These are phyloP conservation scores for Lenwebbia sp. DNA, from an alignment of 345 rosid genomes.

Conservation along the genomic window DNA sequence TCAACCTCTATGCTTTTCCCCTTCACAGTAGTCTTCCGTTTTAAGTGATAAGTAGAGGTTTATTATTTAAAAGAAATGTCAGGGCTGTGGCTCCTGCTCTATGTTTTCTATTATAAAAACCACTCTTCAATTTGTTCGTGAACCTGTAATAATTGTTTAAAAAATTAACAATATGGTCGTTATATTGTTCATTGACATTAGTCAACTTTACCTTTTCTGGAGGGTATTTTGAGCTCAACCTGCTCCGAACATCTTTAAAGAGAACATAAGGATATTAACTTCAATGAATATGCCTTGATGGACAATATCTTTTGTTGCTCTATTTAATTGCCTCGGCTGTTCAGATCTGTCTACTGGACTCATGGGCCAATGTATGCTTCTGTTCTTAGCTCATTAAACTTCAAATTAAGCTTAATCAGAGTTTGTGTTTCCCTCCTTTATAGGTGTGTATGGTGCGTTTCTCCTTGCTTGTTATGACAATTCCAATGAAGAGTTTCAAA, in stretches of 20 bases:
- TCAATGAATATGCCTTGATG: not conserved
- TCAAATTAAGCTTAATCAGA: not conserved
- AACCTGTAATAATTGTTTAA: not conserved
- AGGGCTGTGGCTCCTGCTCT: not conserved
- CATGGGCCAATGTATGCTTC: not conserved
- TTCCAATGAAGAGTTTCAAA: conserved; percentile 76
- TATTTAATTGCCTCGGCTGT: not conserved
- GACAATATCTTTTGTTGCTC: not conserved
- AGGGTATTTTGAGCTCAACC: not conserved
- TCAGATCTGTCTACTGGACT: not conserved
- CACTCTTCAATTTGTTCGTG: not conserved
- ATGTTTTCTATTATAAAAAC: not conserved
- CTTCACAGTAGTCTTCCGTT: not conserved
- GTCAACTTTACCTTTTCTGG: not conserved
- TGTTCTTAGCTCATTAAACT: not conserved
- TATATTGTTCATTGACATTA: not conserved
- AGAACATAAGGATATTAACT: not conserved
- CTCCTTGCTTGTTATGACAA: conserved; percentile 83
- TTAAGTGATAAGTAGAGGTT: not conserved
- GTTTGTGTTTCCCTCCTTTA: not conserved
- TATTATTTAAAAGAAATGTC: not conserved
- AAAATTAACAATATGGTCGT: not conserved
- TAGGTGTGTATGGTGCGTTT: conserved; percentile 93
- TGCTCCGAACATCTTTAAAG: not conserved
- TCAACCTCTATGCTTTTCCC: not conserved